These are phyloP conservation scores for Histomonas meleagridis DNA, from an alignment of 208 protist genomes.

Conservation along the genomic window DNA sequence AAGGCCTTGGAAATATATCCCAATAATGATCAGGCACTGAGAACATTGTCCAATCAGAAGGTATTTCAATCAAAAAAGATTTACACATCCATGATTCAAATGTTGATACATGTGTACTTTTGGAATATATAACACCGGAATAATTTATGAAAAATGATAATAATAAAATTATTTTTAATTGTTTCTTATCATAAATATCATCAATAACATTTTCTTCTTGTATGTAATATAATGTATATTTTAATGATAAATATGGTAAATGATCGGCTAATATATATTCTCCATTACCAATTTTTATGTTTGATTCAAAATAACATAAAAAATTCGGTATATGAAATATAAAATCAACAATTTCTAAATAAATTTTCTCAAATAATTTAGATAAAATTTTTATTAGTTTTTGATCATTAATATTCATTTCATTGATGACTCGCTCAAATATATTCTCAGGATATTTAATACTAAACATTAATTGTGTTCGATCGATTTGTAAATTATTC, in stretches of 20 bases:
- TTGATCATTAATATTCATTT: neutral
- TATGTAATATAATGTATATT: neutral
- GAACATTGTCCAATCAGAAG: neutral
- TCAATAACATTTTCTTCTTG: neutral
- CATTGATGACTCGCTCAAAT: neutral
- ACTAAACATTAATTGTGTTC: neutral
- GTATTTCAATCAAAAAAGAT: slow-evolving; percentile 5
- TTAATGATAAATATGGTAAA: neutral
- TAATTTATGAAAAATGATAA: neutral
- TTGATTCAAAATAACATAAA: neutral
- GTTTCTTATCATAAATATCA: neutral
- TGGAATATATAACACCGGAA: neutral
- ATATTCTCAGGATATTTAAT: slow-evolving; percentile 1
- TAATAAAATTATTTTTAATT: neutral
- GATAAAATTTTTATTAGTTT: neutral
- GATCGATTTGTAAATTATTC: neutral
- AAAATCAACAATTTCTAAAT: neutral
- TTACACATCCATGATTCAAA: neutral
- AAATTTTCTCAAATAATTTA: neutral
- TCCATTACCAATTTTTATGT: neutral
- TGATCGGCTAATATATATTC: neutral
- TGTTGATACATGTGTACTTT: neutral
- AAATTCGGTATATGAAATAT: neutral
- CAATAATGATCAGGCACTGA: neutral
- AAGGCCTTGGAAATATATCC: neutral